Percentiles rank a stretch among this genome's conserved stretches.
phyloP scores from a whole-genome alignment of 306 rosid genomes.

The Canavalia ensiformis region DNA sequence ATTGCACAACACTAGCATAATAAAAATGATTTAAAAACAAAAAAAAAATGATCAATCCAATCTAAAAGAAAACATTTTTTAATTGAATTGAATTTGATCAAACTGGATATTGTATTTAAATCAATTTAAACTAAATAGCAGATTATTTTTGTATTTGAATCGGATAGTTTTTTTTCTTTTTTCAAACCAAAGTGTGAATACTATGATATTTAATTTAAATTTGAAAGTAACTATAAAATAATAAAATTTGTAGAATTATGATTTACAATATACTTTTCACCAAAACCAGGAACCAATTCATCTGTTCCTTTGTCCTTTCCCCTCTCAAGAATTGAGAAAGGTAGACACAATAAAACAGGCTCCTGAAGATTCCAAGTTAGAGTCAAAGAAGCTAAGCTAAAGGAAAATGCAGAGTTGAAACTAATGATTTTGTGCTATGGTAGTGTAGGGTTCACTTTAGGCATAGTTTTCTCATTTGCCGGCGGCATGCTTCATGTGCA shows the following conservation, averaged over 20 bases:
- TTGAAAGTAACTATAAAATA: neutral
- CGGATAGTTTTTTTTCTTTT: too few relatives aligned
- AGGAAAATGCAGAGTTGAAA: neutral
- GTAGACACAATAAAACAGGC: neutral
- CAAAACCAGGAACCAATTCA: neutral
- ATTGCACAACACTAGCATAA: neutral
- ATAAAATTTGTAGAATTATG: neutral
- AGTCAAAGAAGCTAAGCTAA: neutral
- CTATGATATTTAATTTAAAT: neutral
- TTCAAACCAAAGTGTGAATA: too few relatives aligned
- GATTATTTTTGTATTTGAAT: too few relatives aligned
- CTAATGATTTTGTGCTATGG: neutral
- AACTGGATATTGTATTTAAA: too few relatives aligned
- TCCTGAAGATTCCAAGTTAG: neutral
- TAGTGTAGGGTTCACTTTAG: constrained; percentile 13
- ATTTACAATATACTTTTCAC: neutral
- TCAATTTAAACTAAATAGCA: too few relatives aligned
- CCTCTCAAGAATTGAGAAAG: neutral
- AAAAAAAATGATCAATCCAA: neutral
- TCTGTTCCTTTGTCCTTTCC: neutral
- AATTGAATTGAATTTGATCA: too few relatives aligned
- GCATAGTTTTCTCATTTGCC: constrained; percentile 23
- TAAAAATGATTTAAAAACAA: neutral
- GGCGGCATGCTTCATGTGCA: constrained; percentile 46
- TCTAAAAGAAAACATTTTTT: too few relatives aligned